Percentiles rank a stretch among this genome's conserved stretches.
phyloP scores from a whole-genome alignment of 2,329 filamentous ascomycete genomes.

The Sporothrix curviconia region DNA sequence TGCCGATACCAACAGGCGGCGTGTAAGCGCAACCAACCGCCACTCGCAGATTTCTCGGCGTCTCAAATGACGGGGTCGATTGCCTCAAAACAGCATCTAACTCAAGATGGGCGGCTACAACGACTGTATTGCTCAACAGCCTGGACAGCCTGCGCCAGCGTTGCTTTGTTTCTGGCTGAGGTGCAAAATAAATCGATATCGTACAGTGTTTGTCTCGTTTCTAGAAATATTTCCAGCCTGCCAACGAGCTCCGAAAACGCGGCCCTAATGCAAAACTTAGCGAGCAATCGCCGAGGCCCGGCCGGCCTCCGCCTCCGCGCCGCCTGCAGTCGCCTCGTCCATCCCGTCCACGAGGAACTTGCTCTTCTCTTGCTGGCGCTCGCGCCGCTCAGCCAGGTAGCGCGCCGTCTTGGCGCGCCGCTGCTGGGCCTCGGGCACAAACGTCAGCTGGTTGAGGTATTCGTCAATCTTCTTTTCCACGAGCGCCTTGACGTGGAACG shows the following conservation, averaged over 20 bases:
- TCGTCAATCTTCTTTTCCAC: constrained; percentile 70
- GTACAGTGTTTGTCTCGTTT: no score
- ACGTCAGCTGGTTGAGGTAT: constrained; percentile 52
- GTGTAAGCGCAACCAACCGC: no score
- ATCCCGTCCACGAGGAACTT: background rate
- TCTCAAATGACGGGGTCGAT: no score
- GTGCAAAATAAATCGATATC: no score
- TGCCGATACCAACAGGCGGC: background rate
- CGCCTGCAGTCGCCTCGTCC: background rate
- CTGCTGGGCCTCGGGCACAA: constrained; percentile 31
- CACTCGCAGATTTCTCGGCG: background rate
- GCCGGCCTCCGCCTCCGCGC: background rate
- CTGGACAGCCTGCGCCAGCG: no score
- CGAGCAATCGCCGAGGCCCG: background rate
- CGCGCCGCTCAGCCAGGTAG: constrained; percentile 17
- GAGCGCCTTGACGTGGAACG: constrained; percentile 69
- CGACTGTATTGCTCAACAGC: no score
- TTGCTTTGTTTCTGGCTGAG: no score
- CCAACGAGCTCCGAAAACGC: no score
- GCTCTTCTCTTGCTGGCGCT: background rate
- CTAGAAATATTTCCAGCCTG: no score
- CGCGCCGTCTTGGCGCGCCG: constrained; percentile 14
- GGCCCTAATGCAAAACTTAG: no score
- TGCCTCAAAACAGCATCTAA: no score
- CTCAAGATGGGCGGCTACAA: no score